Evolutionary conservation across 2,329 filamentous ascomycete genomes (phyloP).

Genomic region (Hymenotorrendiella dingleyae): DNA sequence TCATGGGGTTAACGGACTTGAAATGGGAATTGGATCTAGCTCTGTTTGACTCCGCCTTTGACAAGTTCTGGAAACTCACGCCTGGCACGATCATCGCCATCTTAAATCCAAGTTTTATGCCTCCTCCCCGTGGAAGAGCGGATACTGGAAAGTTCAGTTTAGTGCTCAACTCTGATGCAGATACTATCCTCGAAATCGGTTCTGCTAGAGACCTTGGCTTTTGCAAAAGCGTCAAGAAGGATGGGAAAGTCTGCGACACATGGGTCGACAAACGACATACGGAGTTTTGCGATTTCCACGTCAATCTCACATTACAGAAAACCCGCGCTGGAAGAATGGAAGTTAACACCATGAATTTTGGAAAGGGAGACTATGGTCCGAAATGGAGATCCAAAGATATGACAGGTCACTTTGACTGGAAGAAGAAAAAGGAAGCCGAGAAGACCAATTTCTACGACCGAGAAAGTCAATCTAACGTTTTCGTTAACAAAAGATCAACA

Average conservation of each 20-base stretch:
- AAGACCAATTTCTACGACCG: conserved; percentile 47
- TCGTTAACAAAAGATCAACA: conserved; percentile 45
- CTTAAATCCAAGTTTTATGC: conserved; percentile 86
- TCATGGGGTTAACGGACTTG: conserved; percentile 79
- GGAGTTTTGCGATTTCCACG: conserved; percentile 87
- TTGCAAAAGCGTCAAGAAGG: conserved; percentile 79
- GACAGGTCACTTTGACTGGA: conserved; percentile 19
- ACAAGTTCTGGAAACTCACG: conserved; percentile 88
- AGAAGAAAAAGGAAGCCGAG: conserved; percentile 24
- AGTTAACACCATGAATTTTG: conserved; percentile 63
- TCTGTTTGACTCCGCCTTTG: conserved; percentile 85
- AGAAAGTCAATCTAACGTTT: conserved; percentile 52
- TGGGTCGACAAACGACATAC: conserved; percentile 90
- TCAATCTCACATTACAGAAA: conserved; percentile 74
- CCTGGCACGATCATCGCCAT: conserved; percentile 89
- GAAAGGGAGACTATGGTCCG: conserved; percentile 22
- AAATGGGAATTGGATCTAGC: conserved; percentile 89
- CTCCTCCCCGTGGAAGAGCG: conserved; percentile 66
- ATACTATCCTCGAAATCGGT: conserved; percentile 87
- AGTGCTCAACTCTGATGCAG: conserved; percentile 76
- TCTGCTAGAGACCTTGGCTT: conserved; percentile 78
- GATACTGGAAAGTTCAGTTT: conserved; percentile 83
- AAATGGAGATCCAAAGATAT: conserved; percentile 21
- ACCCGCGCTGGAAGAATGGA: conserved; percentile 65
- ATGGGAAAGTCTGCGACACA: conserved; percentile 70